Conservation (phyloP, 176 grass and related monocot species). For the Pontederia crassipes region DNA sequence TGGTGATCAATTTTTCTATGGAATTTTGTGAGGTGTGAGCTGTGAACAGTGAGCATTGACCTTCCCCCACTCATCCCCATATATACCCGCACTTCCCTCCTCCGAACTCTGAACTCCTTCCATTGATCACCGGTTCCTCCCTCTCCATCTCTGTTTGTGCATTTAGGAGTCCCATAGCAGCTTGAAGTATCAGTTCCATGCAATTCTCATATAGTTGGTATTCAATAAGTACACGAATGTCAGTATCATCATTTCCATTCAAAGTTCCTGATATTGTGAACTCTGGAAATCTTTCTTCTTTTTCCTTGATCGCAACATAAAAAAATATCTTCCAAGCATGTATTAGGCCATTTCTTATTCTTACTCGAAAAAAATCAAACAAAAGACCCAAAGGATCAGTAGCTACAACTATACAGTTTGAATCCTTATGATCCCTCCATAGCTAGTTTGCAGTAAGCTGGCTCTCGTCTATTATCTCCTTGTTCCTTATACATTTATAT, state of each 20-base stretch:
- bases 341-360: conserved; percentile 24
- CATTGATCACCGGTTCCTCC: no score
- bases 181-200: not conserved
- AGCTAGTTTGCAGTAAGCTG: conserved; percentile 48
- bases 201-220: not conserved
- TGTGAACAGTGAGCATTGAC: not conserved
- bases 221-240: not conserved
- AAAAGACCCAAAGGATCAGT: conserved; percentile 12
- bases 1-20: not conserved
- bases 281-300: conserved; percentile 23
- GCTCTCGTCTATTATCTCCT: conserved; percentile 19
- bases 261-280: conserved; percentile 16
- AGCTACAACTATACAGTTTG: not conserved
- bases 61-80: not conserved
- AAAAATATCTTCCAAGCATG: conserved; percentile 61
- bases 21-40: not conserved
- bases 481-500: conserved; percentile 55
- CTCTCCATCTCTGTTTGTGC: not conserved
- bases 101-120: not conserved
- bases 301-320: conserved; percentile 48
- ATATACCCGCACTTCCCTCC: not conserved
- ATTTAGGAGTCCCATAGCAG: not conserved
- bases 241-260: no score
- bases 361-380: conserved; percentile 20
- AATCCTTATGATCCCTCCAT: not conserved